phyloP scores from a whole-genome alignment of 805 yeast species.

The Ogataea trehaloabstinens region DNA sequence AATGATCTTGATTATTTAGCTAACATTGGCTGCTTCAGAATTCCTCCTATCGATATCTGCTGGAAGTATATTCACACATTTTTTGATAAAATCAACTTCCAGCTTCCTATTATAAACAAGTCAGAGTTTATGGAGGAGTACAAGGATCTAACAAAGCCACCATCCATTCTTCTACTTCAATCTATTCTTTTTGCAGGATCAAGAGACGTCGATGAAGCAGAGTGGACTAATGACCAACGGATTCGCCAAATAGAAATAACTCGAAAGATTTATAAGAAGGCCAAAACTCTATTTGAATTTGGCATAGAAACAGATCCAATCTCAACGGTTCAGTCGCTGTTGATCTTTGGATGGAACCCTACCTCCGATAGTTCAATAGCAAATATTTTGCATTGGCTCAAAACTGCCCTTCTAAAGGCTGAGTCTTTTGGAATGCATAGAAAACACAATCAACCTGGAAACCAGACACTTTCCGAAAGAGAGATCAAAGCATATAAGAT shows the following conservation, averaged over 20 bases:
- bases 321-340: constrained; percentile 54
- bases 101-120: constrained; percentile 64
- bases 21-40: constrained; percentile 59
- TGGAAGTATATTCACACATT: constrained; percentile 48
- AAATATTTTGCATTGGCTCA: constrained; percentile 67
- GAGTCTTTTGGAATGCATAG: constrained; percentile 74
- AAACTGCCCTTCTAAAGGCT: constrained; percentile 66
- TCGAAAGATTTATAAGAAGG: constrained; percentile 39
- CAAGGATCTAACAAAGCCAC: constrained; percentile 53
- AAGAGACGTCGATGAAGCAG: constrained; percentile 53
- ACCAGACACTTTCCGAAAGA: not conserved
- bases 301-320: constrained; percentile 60
- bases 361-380: constrained; percentile 25
- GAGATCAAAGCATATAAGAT: constrained; percentile 49
- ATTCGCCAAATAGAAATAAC: constrained; percentile 39
- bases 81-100: constrained; percentile 63
- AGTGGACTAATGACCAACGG: constrained; percentile 44
- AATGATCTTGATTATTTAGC: constrained; percentile 61
- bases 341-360: constrained; percentile 11
- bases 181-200: constrained; percentile 67
- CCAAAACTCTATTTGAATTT: constrained; percentile 11
- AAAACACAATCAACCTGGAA: constrained; percentile 16
- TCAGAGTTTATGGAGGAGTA: constrained; percentile 55
- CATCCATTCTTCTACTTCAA: constrained; percentile 58
- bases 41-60: constrained; percentile 49